Base-by-base conservation (phyloP, 2,329 filamentous ascomycete genomes). In the Scytalidium sp. region DNA sequence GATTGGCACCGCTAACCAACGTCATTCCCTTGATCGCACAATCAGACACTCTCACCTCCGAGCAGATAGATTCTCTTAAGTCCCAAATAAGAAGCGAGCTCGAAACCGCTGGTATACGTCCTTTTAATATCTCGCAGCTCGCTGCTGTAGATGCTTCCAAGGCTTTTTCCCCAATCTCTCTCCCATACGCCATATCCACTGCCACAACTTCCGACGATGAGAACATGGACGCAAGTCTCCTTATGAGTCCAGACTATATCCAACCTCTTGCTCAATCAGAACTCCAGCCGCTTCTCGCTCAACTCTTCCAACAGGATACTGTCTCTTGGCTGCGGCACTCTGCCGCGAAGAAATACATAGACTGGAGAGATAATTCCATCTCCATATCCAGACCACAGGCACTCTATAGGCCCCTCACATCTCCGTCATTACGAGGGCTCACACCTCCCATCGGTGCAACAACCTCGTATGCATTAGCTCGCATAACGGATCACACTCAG, bases 171-270 rank as follows among this genome's bases (percentile, higher is more conserved):
- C 55, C 53, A n/a, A 60, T 67, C 1, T 65, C 67, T 11, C 72
- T 72, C 51, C 82, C 85, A 2, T 95, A 89, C 63, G 83, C 89
- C 1, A 78, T 96, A 19, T 97, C 93, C 1, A 94, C 88, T 19
- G 80, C 81, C 11, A 75, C 81, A 20, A 81, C 79, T 1, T 80
- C 81, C 19, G 90, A 97, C 60, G 73, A 83, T 52, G 90, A 96
- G 36, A 83, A 79, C 41, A 95, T 97, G 85, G 93, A 97, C 65
- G 93, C 92, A 17, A 96, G 90, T 61, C 75, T 96, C 0, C 78
- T 97, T 17, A 97, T 97, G 93, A 91, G 85, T 49, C 86, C 92
- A 1, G 88, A 94, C 60, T 97, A 97, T 64, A 75, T 94, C 13
- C 86, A 90, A 53, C 93, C 93, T 1, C 75, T 97, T 3, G 70